Evolutionary conservation across 306 rosid genomes (phyloP), one percentile per base, ranked within the genome.

Genomic region (Pterocarpus macrocarpus): DNA sequence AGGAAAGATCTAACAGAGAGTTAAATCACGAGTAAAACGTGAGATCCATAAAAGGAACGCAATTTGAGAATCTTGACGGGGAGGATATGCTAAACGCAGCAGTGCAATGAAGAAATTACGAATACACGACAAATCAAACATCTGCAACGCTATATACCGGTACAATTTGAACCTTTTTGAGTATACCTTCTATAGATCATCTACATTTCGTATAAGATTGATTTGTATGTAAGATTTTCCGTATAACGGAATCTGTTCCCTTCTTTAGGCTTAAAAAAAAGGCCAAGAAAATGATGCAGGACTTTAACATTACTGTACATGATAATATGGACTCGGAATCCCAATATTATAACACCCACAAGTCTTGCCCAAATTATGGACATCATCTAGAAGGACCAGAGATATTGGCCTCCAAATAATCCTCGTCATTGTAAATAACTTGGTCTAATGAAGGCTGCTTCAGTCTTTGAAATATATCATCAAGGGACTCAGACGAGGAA

Each of bases 391-490:
- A 71, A 44, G 90, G 76, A 73, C 85, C 78, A 34, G 90, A 81
- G 50, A 79, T 66, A 86, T 78, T 80, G 61, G 64, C 44, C 65
- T 67, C 86, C 45, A 43, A 84, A 55, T 85, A 77, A 16, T 86
- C 96, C 7, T 85, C 87, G 2, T 84, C 87, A 13, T 73, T 80
- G 75, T 85, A 45, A 81, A 64, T 76, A 66, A 41, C 85, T 63
- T 69, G 89, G 50, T 85, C 91, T 22, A 34, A 57, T 53, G 96
- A 88, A 35, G 97, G 97, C 68, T 82, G 91, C 52, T 90, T 93
- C 85, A 93, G 85, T 89, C 96, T 88, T 85, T 93, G 99, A 80
- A 95, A 93, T 84, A 95, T 91, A 73, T 93, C 97, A 71, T 95
- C 99, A 5, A 95, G 99, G 65, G 99, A 90, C 84, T 93, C 94